Evolutionary conservation across 139 green algal genomes (phyloP).

Genomic region (Picochlorum sp.): DNA sequence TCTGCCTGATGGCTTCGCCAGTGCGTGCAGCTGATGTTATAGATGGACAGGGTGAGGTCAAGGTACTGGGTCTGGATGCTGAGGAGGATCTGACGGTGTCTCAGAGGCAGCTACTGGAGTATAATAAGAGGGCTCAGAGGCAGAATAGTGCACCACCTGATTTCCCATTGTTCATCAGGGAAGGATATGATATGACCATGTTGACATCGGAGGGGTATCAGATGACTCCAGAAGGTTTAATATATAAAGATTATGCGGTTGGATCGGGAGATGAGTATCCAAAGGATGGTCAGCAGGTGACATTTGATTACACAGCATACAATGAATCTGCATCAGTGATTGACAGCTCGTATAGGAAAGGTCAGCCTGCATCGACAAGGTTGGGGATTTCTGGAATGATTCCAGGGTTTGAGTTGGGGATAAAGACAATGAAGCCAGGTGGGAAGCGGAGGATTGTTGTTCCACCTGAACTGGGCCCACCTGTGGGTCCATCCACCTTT

Average conservation of each 20-base stretch:
- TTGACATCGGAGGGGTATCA: conserved; percentile 21
- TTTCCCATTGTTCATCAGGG: conserved; percentile 80
- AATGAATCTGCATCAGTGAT: conserved; percentile 82
- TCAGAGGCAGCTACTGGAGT: conserved; percentile 41
- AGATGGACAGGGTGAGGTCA: conserved; percentile 24
- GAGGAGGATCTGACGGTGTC: conserved; percentile 10
- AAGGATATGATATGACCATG: conserved; percentile 84
- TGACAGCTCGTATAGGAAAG: conserved; percentile 83
- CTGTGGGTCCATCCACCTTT: conserved; percentile 94
- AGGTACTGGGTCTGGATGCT: conserved; percentile 4
- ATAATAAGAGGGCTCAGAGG: conserved; percentile 74
- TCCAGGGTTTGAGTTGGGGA: conserved; percentile 91
- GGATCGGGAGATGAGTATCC: conserved; percentile 48
- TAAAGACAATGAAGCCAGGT: conserved; percentile 80
- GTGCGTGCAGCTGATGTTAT: conserved; percentile 8
- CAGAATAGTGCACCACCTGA: conserved; percentile 69
- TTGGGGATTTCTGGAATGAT: conserved; percentile 91
- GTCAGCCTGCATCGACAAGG: conserved; percentile 62
- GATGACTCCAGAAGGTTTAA: conserved; percentile 65
- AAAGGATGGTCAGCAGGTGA: conserved; percentile 76
- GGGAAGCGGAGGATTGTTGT: conserved; percentile 85
- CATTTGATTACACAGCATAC: conserved; percentile 95
- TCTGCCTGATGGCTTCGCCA: background rate
- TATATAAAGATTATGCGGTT: conserved; percentile 75
- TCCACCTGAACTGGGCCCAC: conserved; percentile 87